Evolutionary conservation across 345 rosid species (phyloP).

Genomic region (Dipteronia sinensis): DNA sequence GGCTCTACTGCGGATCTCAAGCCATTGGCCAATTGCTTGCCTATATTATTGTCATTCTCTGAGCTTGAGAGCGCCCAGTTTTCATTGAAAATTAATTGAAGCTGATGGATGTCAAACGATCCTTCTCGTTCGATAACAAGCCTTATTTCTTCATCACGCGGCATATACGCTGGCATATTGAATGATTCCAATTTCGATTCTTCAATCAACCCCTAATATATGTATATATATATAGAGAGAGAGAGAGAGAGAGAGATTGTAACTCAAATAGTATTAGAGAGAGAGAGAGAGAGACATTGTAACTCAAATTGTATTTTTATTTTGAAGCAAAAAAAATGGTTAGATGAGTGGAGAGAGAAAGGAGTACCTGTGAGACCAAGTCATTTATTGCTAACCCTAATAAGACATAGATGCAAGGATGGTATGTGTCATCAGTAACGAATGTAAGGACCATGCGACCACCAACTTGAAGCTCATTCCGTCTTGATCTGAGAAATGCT

Average conservation of each 20-base stretch:
- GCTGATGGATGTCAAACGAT: not conserved
- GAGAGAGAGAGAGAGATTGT: too few species aligned
- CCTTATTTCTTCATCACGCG: not conserved
- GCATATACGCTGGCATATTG: not conserved
- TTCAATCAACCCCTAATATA: not conserved
- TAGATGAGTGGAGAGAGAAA: too few species aligned
- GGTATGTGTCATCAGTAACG: not conserved
- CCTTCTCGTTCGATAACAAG: constrained; percentile 7
- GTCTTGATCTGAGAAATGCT: not conserved
- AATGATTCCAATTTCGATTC: not conserved
- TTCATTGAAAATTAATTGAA: not conserved
- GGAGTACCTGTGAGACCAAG: too few species aligned
- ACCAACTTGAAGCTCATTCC: not conserved
- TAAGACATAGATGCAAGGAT: too few species aligned
- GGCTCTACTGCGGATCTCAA: not conserved
- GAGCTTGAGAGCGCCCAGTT: not conserved
- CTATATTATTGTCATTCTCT: not conserved
- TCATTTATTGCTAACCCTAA: too few species aligned
- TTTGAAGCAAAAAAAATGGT: too few species aligned
- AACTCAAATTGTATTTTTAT: too few species aligned
- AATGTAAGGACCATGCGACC: not conserved
- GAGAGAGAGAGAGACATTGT: too few species aligned
- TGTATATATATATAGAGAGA: too few species aligned
- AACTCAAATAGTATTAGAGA: too few species aligned
- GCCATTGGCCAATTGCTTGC: not conserved